Conservation (phyloP, 768 basidiomycete genomes). For the Auricularia sp. region DNA sequence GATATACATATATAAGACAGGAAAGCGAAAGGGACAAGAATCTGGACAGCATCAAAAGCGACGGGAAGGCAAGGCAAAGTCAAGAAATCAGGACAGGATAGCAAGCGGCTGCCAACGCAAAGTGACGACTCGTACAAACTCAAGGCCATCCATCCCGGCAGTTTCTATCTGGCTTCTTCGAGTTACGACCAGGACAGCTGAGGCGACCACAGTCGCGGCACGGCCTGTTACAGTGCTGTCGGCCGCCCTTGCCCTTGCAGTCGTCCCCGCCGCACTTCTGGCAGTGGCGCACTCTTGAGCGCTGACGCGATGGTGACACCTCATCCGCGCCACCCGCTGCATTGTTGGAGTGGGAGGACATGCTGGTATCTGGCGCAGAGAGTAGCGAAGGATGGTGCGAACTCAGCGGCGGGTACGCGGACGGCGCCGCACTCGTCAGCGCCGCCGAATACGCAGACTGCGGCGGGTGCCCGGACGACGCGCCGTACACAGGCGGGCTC, state of each 20-base stretch:
- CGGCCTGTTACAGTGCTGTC: constrained; percentile 59
- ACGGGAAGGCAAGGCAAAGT: too few species aligned
- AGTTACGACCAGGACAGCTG: constrained; percentile 70
- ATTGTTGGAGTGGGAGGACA: not conserved
- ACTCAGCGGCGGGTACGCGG: not conserved
- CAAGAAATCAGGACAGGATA: too few species aligned
- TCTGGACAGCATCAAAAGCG: too few species aligned
- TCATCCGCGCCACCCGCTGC: not conserved
- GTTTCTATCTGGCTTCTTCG: constrained; percentile 63
- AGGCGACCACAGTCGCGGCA: constrained; percentile 80
- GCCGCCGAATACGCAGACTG: not conserved
- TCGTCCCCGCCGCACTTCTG: constrained; percentile 75
- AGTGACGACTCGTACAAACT: not conserved
- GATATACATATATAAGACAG: too few species aligned
- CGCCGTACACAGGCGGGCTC: not conserved
- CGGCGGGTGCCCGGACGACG: not conserved
- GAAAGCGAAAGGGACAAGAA: too few species aligned
- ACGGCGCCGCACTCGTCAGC: not conserved
- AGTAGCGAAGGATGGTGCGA: not conserved
- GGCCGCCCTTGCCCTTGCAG: constrained; percentile 76
- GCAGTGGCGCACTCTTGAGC: constrained; percentile 57
- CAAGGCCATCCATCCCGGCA: constrained; percentile 39
- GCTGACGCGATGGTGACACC: not conserved
- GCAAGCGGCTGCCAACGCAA: too few species aligned
- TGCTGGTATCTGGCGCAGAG: not conserved